Percentiles rank a stretch among this genome's conserved stretches.
Conservation (phyloP, 805 yeast genomes). For the Geotrichum ghanense region DNA sequence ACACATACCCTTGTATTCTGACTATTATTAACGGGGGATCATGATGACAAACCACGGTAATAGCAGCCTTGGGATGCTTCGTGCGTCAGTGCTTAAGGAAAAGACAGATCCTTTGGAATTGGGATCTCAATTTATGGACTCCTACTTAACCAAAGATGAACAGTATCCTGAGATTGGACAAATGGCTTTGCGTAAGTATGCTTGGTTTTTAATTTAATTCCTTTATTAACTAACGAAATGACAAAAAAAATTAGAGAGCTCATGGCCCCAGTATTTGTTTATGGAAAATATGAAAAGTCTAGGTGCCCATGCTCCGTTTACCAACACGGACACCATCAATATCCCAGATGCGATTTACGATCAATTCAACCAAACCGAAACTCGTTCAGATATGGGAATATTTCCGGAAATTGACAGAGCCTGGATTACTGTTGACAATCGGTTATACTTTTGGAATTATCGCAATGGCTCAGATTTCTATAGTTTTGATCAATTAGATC, state of each 20-base stretch:
- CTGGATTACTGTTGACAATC: conserved; percentile 79
- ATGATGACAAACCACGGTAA: background rate
- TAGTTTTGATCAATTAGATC: conserved; percentile 71
- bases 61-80: background rate
- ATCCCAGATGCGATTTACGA: conserved; percentile 75
- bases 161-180: conserved; percentile 27
- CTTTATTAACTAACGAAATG: background rate
- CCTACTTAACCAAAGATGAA: conserved; percentile 19
- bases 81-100: background rate
- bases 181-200: conserved; percentile 17
- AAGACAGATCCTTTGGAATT: conserved; percentile 15
- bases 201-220: background rate
- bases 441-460: conserved; percentile 77
- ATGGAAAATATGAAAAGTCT: conserved; percentile 12
- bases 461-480: conserved; percentile 52
- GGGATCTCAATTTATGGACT: conserved; percentile 20
- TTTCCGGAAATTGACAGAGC: conserved; percentile 70
- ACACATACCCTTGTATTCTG: background rate
- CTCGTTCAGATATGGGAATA: conserved; percentile 68
- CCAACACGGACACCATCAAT: conserved; percentile 50
- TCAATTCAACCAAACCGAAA: conserved; percentile 53
- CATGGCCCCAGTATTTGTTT: conserved; percentile 19
- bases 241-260: conserved; percentile 12
- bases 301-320: conserved; percentile 48
- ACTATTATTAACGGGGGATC: background rate